Evolutionary conservation across 192 early-diverging fungal species (phyloP).

Genomic region (Coemansia sp.): DNA sequence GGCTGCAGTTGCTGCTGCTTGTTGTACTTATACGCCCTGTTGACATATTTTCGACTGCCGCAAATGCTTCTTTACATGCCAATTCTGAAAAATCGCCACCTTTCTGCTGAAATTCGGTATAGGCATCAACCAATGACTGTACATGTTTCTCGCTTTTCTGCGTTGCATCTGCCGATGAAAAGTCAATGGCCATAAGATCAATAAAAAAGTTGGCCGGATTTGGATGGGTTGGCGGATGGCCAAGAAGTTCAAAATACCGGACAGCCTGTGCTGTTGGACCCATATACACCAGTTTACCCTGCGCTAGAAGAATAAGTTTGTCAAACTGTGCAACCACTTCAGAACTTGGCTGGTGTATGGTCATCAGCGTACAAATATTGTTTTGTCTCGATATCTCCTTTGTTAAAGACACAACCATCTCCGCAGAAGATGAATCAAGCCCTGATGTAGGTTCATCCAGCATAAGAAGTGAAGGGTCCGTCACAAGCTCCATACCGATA

Average conservation of each 20-base stretch:
- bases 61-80: too few species aligned
- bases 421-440: conserved; percentile 63
- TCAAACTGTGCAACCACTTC: conserved; percentile 77
- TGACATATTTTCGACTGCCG: too few species aligned
- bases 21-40: too few species aligned
- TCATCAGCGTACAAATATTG: conserved; percentile 72
- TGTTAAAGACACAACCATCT: conserved; percentile 59
- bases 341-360: conserved; percentile 84
- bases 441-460: conserved; percentile 62
- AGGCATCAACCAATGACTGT: conserved; percentile 19
- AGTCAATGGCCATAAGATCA: conserved; percentile 56
- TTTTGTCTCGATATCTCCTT: conserved; percentile 55
- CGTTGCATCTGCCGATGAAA: conserved; percentile 29
- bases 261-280: conserved; percentile 48
- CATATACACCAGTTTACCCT: conserved; percentile 61
- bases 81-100: neutral
- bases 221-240: conserved; percentile 57
- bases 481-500: conserved; percentile 50
- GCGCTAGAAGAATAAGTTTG: conserved; percentile 65
- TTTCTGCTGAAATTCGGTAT: conserved; percentile 10
- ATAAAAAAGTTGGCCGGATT: conserved; percentile 70
- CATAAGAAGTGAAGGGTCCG: conserved; percentile 55
- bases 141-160: conserved; percentile 33
- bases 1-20: too few species aligned
- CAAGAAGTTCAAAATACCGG: conserved; percentile 51